Percentiles rank a stretch among this genome's conserved stretches.
Conservation (phyloP, 257 asterid genomes). For the Vinca minor region DNA sequence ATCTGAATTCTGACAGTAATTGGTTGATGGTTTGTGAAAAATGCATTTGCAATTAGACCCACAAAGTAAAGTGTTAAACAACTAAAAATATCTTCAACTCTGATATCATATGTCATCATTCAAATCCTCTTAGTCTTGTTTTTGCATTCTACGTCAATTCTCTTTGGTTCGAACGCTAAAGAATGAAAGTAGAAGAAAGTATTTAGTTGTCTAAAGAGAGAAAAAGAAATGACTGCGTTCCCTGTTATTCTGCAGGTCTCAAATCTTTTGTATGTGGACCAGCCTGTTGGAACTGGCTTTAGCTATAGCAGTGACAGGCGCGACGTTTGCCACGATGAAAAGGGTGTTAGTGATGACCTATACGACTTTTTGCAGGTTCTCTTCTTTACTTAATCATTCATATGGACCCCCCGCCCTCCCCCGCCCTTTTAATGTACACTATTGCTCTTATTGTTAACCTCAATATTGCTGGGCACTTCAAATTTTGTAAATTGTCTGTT, state of each 20-base stretch:
- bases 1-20: not conserved
- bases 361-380: slow-evolving; percentile 87
- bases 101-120: too few relatives aligned
- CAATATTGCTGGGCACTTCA: not conserved
- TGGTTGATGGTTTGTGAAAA: not conserved
- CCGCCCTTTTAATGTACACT: too few relatives aligned
- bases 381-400: slow-evolving; percentile 3
- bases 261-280: slow-evolving; percentile 85
- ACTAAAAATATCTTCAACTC: not conserved
- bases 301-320: slow-evolving; percentile 78
- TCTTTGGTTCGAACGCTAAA: not conserved
- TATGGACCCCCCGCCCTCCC: too few relatives aligned
- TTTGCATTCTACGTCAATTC: not conserved
- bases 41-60: not conserved
- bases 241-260: slow-evolving; percentile 59
- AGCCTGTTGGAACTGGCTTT: slow-evolving; percentile 96
- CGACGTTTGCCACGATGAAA: slow-evolving; percentile 78
- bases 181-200: not conserved
- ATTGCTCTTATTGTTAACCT: too few relatives aligned
- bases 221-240: slow-evolving; percentile 12
- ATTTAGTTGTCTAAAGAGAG: not conserved
- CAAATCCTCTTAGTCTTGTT: too few relatives aligned
- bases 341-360: slow-evolving; percentile 82
- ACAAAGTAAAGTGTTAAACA: not conserved
- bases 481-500: not conserved